Base-by-base conservation (phyloP, 331 rosid genomes). In the Arachis monticola region DNA sequence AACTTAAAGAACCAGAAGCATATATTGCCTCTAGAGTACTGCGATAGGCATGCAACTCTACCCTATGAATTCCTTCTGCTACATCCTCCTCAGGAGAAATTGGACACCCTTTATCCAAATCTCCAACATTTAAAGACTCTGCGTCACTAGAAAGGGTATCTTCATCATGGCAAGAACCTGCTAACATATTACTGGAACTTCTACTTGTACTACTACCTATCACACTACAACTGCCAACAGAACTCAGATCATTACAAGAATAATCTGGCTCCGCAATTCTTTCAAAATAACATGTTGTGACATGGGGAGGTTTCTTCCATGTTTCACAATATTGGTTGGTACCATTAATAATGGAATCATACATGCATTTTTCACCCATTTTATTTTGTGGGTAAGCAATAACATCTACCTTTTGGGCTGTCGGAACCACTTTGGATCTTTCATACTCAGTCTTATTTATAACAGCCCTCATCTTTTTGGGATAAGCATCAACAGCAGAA, bases 181-280 rank as follows among this genome's bases (percentile, higher is more conserved):
- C 84, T 77, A 79, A 68, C 42, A 57, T 75, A 81, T 80, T 66
- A 82, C 83, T 74, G 48, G 77, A 78, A 55, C 74, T 52, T 62
- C 76, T 79, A 84, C 73, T 64, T 62, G 85, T 67, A 71, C 72
- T 72, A 76, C 79, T 60, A 79, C 88, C 78, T 74, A 46, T 80
- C 74, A 81, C 87, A 81, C 92, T 86, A 85, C 95, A 87, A 84
- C 99, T 95, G 81, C 92, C 99, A 64, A 95, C 93, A 66, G 97
- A 95, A 78, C 87, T 88, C 59, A 84, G 46, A 85, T 66, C 86
- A 69, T 83, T 87, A 82, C 83, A 84, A 76, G 74, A 75, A 70
- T 75, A 84, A 86, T 66, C 84, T 52, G 75, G 66, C 76, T 80
- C 90, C 27, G 81, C 72, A 70, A 84, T 79, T 84, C 85, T 76